These are phyloP conservation scores for Brassica cretica DNA, from an alignment of 345 rosid genomes.

Conservation along the genomic window DNA sequence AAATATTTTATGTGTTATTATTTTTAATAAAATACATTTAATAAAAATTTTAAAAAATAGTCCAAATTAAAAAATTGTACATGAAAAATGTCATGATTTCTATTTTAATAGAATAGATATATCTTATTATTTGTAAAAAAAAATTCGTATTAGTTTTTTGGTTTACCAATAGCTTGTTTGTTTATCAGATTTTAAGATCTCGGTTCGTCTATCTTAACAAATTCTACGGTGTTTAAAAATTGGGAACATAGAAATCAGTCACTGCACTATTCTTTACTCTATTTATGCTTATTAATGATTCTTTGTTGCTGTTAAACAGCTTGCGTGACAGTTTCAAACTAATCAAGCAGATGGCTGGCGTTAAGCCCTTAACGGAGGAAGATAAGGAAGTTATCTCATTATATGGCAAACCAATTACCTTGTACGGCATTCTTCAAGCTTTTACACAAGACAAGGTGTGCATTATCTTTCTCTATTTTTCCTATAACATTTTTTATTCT, in stretches of 20 bases:
- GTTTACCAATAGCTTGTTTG: neutral
- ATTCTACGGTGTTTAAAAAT: neutral
- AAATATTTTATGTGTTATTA: no score
- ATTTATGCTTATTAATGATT: neutral
- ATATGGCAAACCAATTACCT: neutral
- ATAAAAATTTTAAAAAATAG: no score
- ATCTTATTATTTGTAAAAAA: no score
- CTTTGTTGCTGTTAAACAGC: neutral
- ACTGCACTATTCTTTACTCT: neutral
- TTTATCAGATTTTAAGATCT: neutral
- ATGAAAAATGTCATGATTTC: no score
- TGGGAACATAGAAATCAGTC: neutral
- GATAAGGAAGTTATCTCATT: neutral
- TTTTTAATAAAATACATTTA: no score
- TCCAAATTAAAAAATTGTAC: no score
- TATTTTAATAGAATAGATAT: no score
- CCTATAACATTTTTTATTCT: neutral
- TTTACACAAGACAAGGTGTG: constrained; percentile 7
- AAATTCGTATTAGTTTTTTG: neutral
- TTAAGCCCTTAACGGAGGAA: neutral
- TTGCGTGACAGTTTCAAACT: constrained; percentile 8
- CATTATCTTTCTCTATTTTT: neutral
- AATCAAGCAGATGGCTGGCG: constrained; percentile 20
- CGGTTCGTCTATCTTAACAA: neutral
- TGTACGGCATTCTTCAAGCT: neutral